These are phyloP conservation scores for Pestalotiopsis sp. DNA, from an alignment of 2,329 filamentous ascomycete species.

Conservation along the genomic window DNA sequence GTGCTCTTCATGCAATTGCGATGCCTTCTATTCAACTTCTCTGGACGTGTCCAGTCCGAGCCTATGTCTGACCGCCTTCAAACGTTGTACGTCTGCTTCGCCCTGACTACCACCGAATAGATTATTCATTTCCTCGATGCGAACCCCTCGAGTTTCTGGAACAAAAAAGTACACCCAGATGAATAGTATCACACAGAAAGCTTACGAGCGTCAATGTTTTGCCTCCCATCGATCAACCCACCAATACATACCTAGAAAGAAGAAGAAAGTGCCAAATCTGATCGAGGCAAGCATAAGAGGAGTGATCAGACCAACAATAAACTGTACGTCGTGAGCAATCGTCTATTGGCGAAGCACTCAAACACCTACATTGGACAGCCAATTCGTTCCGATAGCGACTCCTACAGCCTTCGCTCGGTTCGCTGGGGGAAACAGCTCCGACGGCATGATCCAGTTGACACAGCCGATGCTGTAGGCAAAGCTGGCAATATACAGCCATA, in stretches of 20 bases:
- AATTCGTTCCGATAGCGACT: neutral
- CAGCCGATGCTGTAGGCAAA: slow-evolving; percentile 2
- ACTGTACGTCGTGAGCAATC: neutral
- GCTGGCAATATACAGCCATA: slow-evolving; percentile 1
- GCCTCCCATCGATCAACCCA: slow-evolving; percentile 48
- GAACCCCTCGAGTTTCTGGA: neutral
- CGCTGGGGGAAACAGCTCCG: neutral
- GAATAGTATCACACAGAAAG: neutral
- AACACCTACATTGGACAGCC: neutral
- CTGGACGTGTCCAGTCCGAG: neutral
- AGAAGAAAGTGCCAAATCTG: neutral
- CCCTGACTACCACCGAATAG: neutral
- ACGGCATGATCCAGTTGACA: slow-evolving; percentile 2
- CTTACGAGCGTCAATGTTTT: neutral
- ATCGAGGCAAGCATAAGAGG: slow-evolving; percentile 1
- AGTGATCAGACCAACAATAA: neutral
- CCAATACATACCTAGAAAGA: neutral
- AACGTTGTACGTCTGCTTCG: neutral
- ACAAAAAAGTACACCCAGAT: slow-evolving; percentile 1
- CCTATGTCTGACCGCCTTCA: neutral
- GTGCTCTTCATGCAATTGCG: neutral
- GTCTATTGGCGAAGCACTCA: neutral
- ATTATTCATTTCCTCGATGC: neutral
- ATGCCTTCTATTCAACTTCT: neutral
- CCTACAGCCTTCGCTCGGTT: slow-evolving; percentile 2